A percentile compares a stretch with the other conserved stretches of the same genome.
These are phyloP conservation scores for Stenogyne calaminthoides DNA, from an alignment of 305 asterid species.

Conservation along the genomic window DNA sequence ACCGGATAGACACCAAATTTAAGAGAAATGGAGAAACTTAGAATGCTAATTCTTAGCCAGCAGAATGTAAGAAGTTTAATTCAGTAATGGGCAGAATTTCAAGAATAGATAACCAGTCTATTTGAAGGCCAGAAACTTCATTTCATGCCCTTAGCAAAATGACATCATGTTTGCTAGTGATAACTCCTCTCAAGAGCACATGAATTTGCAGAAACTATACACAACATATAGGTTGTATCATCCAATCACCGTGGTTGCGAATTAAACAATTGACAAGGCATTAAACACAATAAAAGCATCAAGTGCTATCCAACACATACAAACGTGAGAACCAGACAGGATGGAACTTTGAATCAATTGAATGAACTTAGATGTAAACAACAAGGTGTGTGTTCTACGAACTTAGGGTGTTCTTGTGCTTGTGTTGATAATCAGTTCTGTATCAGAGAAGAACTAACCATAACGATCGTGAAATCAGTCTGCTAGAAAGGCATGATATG, in stretches of 20 bases:
- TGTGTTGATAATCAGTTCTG: not conserved
- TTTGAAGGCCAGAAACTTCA: not conserved
- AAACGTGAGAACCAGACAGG: not conserved
- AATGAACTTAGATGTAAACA: conserved; percentile 4
- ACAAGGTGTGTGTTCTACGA: not conserved
- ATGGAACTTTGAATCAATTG: not conserved
- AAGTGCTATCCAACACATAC: not conserved
- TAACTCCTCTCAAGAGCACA: not conserved
- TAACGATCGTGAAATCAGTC: not conserved
- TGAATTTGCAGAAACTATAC: conserved; percentile 3
- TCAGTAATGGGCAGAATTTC: not conserved
- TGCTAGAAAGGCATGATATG: conserved; percentile 4
- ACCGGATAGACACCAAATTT: not conserved
- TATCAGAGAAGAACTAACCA: conserved; percentile 21
- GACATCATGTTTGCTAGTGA: not conserved
- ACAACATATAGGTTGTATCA: conserved; percentile 15
- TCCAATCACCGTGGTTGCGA: not conserved
- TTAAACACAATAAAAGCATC: conserved; percentile 15
- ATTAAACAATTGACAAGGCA: not conserved
- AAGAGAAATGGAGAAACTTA: not conserved
- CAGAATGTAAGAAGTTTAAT: not conserved
- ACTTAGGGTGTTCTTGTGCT: conserved; percentile 2
- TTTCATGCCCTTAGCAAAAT: conserved; percentile 10
- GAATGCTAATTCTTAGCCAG: not conserved
- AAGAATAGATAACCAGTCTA: not conserved